These are phyloP conservation scores for Lentinula sp. DNA, from an alignment of 768 basidiomycete species.

Conservation along the genomic window DNA sequence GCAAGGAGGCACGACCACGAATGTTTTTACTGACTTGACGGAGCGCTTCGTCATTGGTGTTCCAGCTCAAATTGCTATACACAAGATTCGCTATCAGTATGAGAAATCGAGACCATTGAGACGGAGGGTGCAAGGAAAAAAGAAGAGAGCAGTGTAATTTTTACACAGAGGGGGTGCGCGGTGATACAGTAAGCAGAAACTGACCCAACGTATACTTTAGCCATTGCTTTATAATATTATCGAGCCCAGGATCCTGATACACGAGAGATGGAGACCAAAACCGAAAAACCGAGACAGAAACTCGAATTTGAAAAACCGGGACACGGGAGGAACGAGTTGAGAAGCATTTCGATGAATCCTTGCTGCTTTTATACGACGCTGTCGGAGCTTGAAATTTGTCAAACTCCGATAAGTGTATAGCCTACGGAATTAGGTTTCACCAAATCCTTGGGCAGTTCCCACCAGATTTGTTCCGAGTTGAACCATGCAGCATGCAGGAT, in stretches of 20 bases:
- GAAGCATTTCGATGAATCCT: neutral
- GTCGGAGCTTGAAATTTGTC: conserved; percentile 20
- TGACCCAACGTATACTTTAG: conserved; percentile 93
- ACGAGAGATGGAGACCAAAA: conserved; percentile 43
- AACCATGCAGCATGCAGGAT: neutral
- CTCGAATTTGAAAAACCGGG: conserved; percentile 42
- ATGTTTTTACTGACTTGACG: conserved; percentile 73
- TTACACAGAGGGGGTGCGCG: conserved; percentile 18
- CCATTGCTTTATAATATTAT: conserved; percentile 58
- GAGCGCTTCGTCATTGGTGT: conserved; percentile 90
- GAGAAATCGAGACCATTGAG: conserved; percentile 24
- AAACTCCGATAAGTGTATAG: conserved; percentile 36
- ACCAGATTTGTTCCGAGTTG: neutral
- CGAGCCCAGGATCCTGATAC: conserved; percentile 45
- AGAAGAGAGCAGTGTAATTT: conserved; percentile 23
- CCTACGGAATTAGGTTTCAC: conserved; percentile 21
- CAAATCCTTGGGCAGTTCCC: conserved; percentile 11
- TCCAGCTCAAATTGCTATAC: conserved; percentile 92
- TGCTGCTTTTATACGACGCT: conserved; percentile 33
- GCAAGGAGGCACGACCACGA: conserved; percentile 18
- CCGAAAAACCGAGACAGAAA: conserved; percentile 40
- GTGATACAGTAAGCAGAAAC: conserved; percentile 57
- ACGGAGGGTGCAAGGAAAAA: conserved; percentile 29
- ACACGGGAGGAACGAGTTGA: conserved; percentile 19
- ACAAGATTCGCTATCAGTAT: conserved; percentile 53